Evolutionary conservation across 768 basidiomycete genomes (phyloP), one percentile per base, ranked within the genome.

Genomic region (Termitomyces bulborhizus): DNA sequence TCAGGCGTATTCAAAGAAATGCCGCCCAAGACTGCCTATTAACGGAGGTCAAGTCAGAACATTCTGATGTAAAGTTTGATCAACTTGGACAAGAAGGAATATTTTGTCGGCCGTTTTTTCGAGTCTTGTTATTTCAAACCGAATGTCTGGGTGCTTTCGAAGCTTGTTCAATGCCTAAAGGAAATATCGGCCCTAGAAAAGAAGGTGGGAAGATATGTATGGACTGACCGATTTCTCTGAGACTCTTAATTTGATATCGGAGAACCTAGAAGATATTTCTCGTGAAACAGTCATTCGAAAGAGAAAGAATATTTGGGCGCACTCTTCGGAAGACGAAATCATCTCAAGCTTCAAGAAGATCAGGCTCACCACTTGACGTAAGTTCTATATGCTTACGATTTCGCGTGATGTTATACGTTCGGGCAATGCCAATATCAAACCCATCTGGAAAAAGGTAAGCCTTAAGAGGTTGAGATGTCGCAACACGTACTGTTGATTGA

Each of bases 31-130:
- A 88, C 75, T 36, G 90, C 85, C 88, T 95, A 43, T 18, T 27
- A 16, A 39, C 21, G 36, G 8, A 29, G 31, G n/a, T 51, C 27
- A 37, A n/a, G 6, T 36, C 4, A 32, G 36, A 29, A 21, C 9
- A n/a, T 41, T 36, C 9, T 37, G 36, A 4, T 24, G 52, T 40
- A 24, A 9, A 4, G 32, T 43, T 31, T 13, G 3, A 56, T 68
- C 54, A 46, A 89, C 88, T 71, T 96, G 93, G 5, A 93, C 82
- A 41, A 93, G 71, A 6, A 95, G 65, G 66, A 90, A 85, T 9
- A 90, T 77, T 66, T 96, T 96, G 66, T 96, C 91, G 3, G 76
- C 68, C 0, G 85, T 78, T 58, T 78, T 84, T 44, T 86, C 85
- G 4, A 86, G 70, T 59, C 84, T 90, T 68, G 83, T 84, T 4